These are phyloP conservation scores for Colletotrichum viniferum DNA, from an alignment of 2,329 filamentous ascomycete genomes.

Conservation along the genomic window DNA sequence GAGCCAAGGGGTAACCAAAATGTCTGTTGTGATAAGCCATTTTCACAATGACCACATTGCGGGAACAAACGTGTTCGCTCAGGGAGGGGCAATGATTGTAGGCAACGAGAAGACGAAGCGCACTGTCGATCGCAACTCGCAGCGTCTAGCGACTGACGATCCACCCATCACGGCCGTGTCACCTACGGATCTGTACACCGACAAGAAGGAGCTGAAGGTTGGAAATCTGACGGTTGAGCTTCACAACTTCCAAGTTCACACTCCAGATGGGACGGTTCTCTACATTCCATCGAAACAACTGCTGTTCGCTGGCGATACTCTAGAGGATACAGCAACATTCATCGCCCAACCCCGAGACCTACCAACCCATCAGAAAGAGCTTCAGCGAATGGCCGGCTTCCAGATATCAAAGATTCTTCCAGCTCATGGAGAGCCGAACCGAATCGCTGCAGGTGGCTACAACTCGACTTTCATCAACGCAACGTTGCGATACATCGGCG, in stretches of 20 bases:
- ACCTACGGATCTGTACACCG: conserved; percentile 4
- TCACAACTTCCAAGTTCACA: conserved; percentile 15
- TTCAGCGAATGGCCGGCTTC: conserved; percentile 1
- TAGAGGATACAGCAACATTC: conserved; percentile 18
- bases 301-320: conserved; percentile 12
- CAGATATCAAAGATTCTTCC: conserved; percentile 15
- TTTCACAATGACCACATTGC: conserved; percentile 20
- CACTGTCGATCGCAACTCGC: neutral
- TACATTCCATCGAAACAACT: conserved; percentile 17
- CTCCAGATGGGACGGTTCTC: conserved; percentile 9
- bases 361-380: conserved; percentile 6
- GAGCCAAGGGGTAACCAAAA: conserved; percentile 9
- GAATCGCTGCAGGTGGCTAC: conserved; percentile 10
- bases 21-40: conserved; percentile 15
- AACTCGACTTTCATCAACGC: conserved; percentile 17
- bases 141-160: conserved; percentile 5
- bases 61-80: conserved; percentile 7
- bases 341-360: conserved; percentile 7
- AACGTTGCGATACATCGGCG: conserved; percentile 8
- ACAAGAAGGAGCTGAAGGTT: neutral
- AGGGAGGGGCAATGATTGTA: conserved; percentile 9
- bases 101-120: conserved; percentile 6
- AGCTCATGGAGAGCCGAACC: conserved; percentile 7
- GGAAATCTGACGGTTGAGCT: conserved; percentile 10
- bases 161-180: conserved; percentile 11